phyloP scores from a whole-genome alignment of 305 asterid species.

The Caryopteris hybrid region DNA sequence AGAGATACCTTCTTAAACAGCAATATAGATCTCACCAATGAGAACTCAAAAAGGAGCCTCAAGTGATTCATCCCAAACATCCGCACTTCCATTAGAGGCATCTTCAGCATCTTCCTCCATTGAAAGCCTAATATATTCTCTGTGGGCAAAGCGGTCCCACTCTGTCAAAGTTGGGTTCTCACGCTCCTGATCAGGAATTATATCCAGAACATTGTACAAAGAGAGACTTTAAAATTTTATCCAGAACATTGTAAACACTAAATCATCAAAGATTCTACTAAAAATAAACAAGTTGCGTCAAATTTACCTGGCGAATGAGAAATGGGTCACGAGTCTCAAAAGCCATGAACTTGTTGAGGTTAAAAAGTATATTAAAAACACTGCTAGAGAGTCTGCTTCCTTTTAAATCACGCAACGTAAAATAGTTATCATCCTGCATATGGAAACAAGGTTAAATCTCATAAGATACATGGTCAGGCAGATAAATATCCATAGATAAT shows the following conservation, averaged over 20 bases:
- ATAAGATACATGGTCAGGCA: conserved; percentile 12
- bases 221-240: neutral
- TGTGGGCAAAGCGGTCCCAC: conserved; percentile 99
- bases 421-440: conserved; percentile 82
- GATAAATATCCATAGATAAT: neutral
- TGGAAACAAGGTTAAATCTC: conserved; percentile 20
- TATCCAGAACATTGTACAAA: conserved; percentile 14
- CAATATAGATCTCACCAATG: conserved; percentile 40
- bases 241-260: neutral
- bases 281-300: neutral
- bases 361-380: conserved; percentile 88
- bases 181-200: conserved; percentile 69
- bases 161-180: conserved; percentile 95
- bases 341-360: conserved; percentile 98
- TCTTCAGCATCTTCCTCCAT: conserved; percentile 99
- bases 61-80: conserved; percentile 99
- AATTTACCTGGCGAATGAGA: conserved; percentile 87
- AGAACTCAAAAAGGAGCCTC: conserved; percentile 92
- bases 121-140: conserved; percentile 98
- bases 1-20: conserved; percentile 12
- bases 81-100: conserved; percentile 99
- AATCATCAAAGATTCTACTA: conserved; percentile 6
- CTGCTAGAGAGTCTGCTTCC: conserved; percentile 91
- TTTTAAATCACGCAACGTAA: conserved; percentile 71
- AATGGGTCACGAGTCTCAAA: conserved; percentile 98